Base-by-base conservation (phyloP, 2,329 filamentous ascomycete species). In the Capronia coronata region DNA sequence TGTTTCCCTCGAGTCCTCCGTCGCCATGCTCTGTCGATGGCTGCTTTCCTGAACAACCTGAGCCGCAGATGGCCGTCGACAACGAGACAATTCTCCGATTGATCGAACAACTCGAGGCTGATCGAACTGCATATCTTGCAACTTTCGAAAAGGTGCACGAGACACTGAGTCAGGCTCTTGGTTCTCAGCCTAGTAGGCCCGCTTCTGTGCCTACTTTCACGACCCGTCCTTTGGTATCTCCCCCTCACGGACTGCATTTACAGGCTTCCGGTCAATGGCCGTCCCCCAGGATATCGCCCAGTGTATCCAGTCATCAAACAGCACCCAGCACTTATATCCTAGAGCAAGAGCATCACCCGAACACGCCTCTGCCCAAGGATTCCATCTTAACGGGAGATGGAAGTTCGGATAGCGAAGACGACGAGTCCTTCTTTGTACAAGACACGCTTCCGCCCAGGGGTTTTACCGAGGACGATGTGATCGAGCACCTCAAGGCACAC, bases 381-480 rank as follows among this genome's bases (percentile, higher is more conserved):
- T 62, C 60, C 1, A 56, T 59, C 22, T 53, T 56, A 14, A 59
- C 53, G n/a, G 63, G 65, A 13, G 67, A 69, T 2, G 34, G 34
- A 7, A 53, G 44, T 46, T 63, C 63, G 6, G 64, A 67, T 27
- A 65, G 65, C 19, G 67, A 69, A 23, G 63, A 67, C 22, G 65
- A 69, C 48, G 64, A 66, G 25, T 59, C 62, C 8, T 57, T 67
- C 13, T 71, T 67, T 54, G 68, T 72, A 3, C 69, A 71, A 52
- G 60, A 61, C 13, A 62, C 67, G 13, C 58, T 76, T 16, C 64
- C 67, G 2, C 51, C 64, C 0, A 66, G 67, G 34, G 65, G 60
- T 3, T 71, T 69, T 52, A 65, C 71, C 37, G 67, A 72, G 43
- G 70, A 73, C 46, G 65, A 70, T 54, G 57, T 76, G 14, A 65